Evolutionary conservation across 192 early-diverging fungal genomes (phyloP).

Genomic region (Geranomyces variabilis): DNA sequence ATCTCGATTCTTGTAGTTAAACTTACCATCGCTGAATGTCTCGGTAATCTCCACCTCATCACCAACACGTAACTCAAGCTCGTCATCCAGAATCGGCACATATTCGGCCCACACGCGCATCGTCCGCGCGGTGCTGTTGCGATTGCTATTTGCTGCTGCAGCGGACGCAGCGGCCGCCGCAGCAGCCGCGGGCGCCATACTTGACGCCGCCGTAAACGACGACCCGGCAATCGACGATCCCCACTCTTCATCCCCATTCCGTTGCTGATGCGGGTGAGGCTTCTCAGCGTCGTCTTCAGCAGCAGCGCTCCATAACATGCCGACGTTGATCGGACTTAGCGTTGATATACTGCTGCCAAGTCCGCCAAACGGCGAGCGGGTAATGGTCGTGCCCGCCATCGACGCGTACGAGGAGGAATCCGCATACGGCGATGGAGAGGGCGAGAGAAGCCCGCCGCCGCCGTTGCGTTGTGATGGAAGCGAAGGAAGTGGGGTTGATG

Average conservation of each 20-base stretch:
- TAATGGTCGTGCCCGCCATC: constrained; percentile 1
- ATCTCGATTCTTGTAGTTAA: not conserved
- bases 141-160: not conserved
- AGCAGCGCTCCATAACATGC: no score
- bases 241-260: not conserved
- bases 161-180: not conserved
- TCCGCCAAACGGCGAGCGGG: not conserved
- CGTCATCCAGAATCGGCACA: constrained; percentile 25
- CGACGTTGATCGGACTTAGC: no score
- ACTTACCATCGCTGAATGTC: constrained; percentile 34
- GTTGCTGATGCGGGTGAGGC: not conserved
- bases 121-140: not conserved
- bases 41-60: constrained; percentile 33
- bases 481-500: not conserved
- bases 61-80: constrained; percentile 24
- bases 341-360: no score
- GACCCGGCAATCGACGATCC: not conserved
- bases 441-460: not conserved
- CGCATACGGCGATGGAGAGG: not conserved
- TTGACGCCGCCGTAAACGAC: not conserved
- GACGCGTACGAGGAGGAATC: not conserved
- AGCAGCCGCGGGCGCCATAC: not conserved
- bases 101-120: constrained; percentile 34
- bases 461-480: not conserved
- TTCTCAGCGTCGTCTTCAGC: no score